Evolutionary conservation across 2,329 filamentous ascomycete species (phyloP), one percentile per base, ranked within the genome.

Genomic region (Fusarium sp.): DNA sequence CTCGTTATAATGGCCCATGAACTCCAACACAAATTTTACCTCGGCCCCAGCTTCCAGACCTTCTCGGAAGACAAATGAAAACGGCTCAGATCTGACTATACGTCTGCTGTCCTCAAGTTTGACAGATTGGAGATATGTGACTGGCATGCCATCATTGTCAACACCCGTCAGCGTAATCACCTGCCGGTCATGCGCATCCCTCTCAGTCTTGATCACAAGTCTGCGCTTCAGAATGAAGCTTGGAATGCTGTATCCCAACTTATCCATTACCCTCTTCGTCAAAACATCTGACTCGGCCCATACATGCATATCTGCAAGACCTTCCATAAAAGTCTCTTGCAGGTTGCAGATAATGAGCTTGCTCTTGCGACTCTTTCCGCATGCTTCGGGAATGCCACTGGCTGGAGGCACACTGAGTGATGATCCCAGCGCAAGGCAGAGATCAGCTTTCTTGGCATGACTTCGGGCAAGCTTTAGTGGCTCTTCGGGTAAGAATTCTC

Each of bases 1-100:
- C 67, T 85, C 84, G 4, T 79, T 78, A 33, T 85, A 85, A 55
- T 85, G 79, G 0, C 84, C 83, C 82, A 85, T 85, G 13, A 85
- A 85, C 66, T 85, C 80, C 6, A 85, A 70, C 26, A 83, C 80
- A 1, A 85, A 69, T n/a, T 77, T 80, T 23, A 84, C 53, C 6
- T 74, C 33, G 6, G 71, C 67, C 1, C 73, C 78, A 2, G 49
- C 26, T 6, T 74, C 71, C 3, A 79, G 49, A 1, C 67, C 67
- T 5, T 75, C 77, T 14, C 81, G 79, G 14, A 83, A 79, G 3
- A 70, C 75, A 54, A 85, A 77, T 0, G 67, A 42, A 32, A 84
- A 84, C 0, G 81, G 84, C 72, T 85, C 83, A 0, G 76, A 64
- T 9, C 75, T 77, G 15, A 75, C 74, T 0, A 78, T 50, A 0